Base-by-base conservation (phyloP, 164 flowering plant genomes). In the Brasenia schreberi region DNA sequence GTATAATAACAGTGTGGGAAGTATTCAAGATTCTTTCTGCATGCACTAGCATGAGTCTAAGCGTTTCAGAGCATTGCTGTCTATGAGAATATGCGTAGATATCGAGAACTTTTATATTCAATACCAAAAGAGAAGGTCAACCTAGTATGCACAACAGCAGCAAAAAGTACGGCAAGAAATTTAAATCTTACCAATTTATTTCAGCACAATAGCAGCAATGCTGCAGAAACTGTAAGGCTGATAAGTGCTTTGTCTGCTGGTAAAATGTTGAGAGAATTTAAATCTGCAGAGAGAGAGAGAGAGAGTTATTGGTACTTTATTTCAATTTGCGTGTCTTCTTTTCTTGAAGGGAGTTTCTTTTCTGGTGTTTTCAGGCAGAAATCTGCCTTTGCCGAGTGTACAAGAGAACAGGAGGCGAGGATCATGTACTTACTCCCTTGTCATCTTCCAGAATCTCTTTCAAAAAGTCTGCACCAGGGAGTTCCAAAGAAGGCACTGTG, bases 301-400 rank as follows among this genome's bases (percentile, higher is more conserved):
- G 7, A 33, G 23, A 7, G 7, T n/a, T 19, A 5, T 56, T 39
- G 4, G 7, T 19, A 5, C 14, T 42, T 45, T 49, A 45, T n/a
- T 42, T 6, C n/a, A 16, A 56, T 18, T 33, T 43, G 23, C 43
- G 4, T 61, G 7, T 23, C 49, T 62, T 5, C 9, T 5, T 61
- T 18, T 43, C n/a, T 17, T 19, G 2, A 42, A 44, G 12, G 14
- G 64, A 52, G 10, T 23, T 23, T 42, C 14, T 64, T 64, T 18
- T 44, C 66, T 65, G 59, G 65, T 69, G 4, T 74, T 66, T 67
- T 64, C 75, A 93, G 98, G 88, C 84, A 0, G 98, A 90, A 68
- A 93, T 93, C 52, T 93, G 97, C 0, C 84, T 93, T 7, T 93
- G 98, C 63, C 85, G 98, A 0, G 98, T 93, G 61, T 90, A 90